These are phyloP conservation scores for peach (Prunus persica) DNA, from an alignment of 306 rosid species.

Conservation along the genomic window DNA sequence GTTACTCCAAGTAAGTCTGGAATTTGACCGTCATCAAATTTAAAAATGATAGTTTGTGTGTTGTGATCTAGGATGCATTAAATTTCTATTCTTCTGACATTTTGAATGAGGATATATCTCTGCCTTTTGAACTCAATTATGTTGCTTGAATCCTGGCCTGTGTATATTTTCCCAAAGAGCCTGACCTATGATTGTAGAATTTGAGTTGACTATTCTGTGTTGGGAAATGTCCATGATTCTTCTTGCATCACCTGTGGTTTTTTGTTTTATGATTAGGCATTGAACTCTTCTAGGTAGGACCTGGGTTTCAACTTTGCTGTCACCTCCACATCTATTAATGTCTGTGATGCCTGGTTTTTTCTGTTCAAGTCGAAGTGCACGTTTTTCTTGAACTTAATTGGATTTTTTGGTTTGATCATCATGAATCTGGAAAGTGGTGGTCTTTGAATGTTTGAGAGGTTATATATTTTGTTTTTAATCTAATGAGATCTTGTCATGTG, in stretches of 20 bases:
- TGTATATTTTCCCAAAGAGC: not conserved
- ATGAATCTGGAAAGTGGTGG: not conserved
- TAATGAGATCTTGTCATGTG: not conserved
- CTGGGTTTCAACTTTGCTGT: not conserved
- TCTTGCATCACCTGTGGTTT: not conserved
- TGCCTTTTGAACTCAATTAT: not conserved
- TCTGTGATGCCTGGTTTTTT: not conserved
- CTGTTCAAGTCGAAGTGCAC: not conserved
- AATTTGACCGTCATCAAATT: constrained; percentile 1
- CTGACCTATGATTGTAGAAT: not conserved
- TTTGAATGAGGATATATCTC: not conserved
- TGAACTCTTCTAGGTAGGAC: not conserved
- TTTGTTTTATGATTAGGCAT: not conserved
- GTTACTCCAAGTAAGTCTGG: constrained; percentile 80
- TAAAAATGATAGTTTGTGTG: not conserved
- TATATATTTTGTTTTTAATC: not conserved
- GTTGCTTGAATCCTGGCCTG: not conserved
- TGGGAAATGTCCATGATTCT: not conserved
- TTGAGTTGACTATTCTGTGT: not conserved
- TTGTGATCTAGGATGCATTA: constrained; percentile 1
- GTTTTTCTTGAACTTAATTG: not conserved
- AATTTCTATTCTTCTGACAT: not conserved
- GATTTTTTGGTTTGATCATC: not conserved
- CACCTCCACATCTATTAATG: not conserved
- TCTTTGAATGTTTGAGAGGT: constrained; percentile 1